Base-by-base conservation (phyloP, 139 green algal genomes). In the Picocystis salinarum region DNA sequence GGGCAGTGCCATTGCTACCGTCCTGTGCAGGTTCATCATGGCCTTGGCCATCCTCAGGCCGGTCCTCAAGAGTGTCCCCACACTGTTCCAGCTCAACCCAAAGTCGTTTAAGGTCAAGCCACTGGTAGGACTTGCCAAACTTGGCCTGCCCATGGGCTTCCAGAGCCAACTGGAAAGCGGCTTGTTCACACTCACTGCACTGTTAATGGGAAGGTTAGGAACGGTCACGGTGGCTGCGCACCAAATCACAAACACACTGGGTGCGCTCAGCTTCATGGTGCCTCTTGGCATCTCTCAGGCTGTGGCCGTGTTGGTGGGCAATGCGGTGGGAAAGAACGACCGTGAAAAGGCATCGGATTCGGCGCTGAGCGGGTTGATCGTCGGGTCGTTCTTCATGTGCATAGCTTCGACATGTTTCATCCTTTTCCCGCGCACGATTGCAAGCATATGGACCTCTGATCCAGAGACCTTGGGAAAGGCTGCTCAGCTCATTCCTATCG, bases 181-280 rank as follows among this genome's bases (percentile, higher is more conserved):
- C 9, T 25, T 26, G 18, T 48, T 48, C 40, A 42, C 11, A 23
- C 7, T n/a, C 6, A 48, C 24, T 7, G 6, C 6, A 26, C 6
- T 48, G 18, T 11, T 48, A n/a, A 23, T 23, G 18, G 40, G 40
- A 20, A 25, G 40, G 40, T 27, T 19, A n/a, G 40, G 40, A n/a
- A 27, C 11, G 18, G 34, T 26, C 25, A 7, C 33, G 10, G 40
- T 23, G 7, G 40, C 40, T 25, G 40, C 25, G 10, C 19, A 48
- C 40, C 18, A 19, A 10, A 48, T 48, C 40, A 9, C 24, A 5
- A 19, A 48, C 18, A 31, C 25, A 25, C 40, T 48, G 25, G 34
- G 25, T 25, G 40, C 33, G 10, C 20, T 48, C 9, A 31, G 25
- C 18, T 48, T 39, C 19, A 23, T 48, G 6, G 18, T 48, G 6